Evolutionary conservation across 805 yeast species (phyloP), one percentile per base, ranked within the genome.

Genomic region (Kockiozyma suomiensis): DNA sequence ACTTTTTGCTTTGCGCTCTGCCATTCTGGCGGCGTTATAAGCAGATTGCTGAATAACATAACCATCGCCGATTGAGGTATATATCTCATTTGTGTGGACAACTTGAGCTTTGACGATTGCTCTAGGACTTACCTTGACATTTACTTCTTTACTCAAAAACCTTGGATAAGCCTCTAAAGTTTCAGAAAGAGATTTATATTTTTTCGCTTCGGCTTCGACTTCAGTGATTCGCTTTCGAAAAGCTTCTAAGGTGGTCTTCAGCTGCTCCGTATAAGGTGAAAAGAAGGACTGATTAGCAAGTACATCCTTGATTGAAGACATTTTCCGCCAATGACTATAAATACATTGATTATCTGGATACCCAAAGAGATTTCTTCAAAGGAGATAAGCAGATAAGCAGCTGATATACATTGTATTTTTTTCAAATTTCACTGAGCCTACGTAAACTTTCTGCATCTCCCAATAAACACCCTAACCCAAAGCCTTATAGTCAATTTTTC

Each of bases 71-170:
- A 56, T 45, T 6, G 46, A 33, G 7, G 58, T 47, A 19, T 35
- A 50, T 15, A 64, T 52, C 38, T 59, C 64, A 30, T 64, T 64
- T n/a, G 67, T 64, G 21, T 56, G 58, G 19, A 25, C 28, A 5
- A 62, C 64, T 28, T 25, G 42, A 5, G 56, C 67, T 19, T 25
- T 43, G 26, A 64, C 67, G 15, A 64, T 26, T 10, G 56, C 66
- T 23, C 63, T 17, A 13, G 58, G 48, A 4, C 64, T 58, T 15
- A 62, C 43, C n/a, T 32, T 49, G 19, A 59, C 58, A 19, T 33
- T 28, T 1, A 52, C 58, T 12, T 54, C 41, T 8, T 59, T 49
- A 4, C 41, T 40, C 40, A 63, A 33, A 4, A 45, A 23, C 8
- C 47, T 50, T 12, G 65, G 59, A 47, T 54, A 58, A 1, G 46